These are phyloP conservation scores for Colletotrichum scovillei DNA, from an alignment of 2,329 filamentous ascomycete species.

Conservation along the genomic window DNA sequence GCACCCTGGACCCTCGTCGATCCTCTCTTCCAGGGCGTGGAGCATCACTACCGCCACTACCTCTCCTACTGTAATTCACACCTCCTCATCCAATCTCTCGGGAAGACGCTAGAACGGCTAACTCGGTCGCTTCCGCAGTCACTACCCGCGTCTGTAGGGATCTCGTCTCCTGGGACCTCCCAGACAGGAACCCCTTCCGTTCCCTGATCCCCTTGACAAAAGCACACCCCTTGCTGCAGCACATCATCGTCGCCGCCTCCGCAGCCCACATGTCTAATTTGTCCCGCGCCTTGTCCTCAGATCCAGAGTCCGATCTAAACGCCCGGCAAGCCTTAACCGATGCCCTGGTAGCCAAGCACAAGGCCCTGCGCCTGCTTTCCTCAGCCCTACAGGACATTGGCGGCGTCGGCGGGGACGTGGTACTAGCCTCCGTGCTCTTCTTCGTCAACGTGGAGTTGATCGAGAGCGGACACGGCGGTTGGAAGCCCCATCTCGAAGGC, in stretches of 20 bases:
- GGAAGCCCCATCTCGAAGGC: constrained; percentile 59
- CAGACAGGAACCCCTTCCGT: constrained; percentile 59
- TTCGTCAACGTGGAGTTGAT: constrained; percentile 63
- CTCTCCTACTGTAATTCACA: constrained; percentile 53
- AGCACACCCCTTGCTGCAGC: constrained; percentile 54
- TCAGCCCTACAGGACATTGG: constrained; percentile 51
- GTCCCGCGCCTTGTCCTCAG: constrained; percentile 44
- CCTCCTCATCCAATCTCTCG: constrained; percentile 20
- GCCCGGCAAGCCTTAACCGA: constrained; percentile 51
- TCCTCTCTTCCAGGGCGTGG: constrained; percentile 63
- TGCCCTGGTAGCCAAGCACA: constrained; percentile 57
- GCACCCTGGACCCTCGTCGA: constrained; percentile 54
- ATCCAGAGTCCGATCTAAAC: constrained; percentile 38
- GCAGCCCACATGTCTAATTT: constrained; percentile 61
- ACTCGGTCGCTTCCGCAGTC: constrained; percentile 52
- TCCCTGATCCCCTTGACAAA: constrained; percentile 54
- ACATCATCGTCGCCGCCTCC: constrained; percentile 60
- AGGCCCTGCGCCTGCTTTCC: constrained; percentile 55
- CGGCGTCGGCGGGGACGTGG: constrained; percentile 49
- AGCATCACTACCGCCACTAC: constrained; percentile 56
- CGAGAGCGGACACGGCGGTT: constrained; percentile 59
- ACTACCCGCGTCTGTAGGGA: constrained; percentile 63
- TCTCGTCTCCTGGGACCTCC: constrained; percentile 59
- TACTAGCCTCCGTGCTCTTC: constrained; percentile 59
- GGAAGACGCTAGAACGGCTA: constrained; percentile 20